These are phyloP conservation scores for Lyophyllum semitale DNA, from an alignment of 768 basidiomycete species.

Conservation along the genomic window DNA sequence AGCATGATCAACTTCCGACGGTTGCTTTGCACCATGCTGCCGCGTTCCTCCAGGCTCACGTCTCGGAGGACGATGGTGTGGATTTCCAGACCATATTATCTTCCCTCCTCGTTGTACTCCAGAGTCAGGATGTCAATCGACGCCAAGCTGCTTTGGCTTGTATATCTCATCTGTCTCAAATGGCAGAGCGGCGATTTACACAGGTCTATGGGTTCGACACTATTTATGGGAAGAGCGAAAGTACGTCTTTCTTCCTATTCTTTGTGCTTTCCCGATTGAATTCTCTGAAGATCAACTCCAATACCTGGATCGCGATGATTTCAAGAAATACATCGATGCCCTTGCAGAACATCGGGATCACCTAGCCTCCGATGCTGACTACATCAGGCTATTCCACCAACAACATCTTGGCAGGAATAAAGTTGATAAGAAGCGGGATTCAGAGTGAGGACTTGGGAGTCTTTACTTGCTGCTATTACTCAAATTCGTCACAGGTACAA, in stretches of 20 bases:
- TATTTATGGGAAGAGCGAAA: constrained; percentile 64
- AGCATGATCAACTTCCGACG: constrained; percentile 36
- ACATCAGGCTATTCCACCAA: constrained; percentile 61
- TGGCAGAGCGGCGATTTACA: constrained; percentile 44
- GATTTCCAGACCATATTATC: constrained; percentile 86
- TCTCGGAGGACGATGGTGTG: constrained; percentile 46
- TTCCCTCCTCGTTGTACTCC: constrained; percentile 62
- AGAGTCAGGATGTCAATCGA: constrained; percentile 40
- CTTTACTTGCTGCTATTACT: not conserved
- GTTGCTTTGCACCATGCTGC: constrained; percentile 73
- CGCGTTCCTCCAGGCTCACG: constrained; percentile 81
- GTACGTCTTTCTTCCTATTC: constrained; percentile 37
- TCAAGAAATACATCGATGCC: constrained; percentile 56
- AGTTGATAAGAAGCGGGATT: constrained; percentile 56
- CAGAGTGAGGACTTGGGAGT: constrained; percentile 42
- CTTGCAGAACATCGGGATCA: constrained; percentile 56
- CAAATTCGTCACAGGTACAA: constrained; percentile 53
- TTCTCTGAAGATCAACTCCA: constrained; percentile 49
- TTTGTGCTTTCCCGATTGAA: constrained; percentile 6
- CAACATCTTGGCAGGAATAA: constrained; percentile 50
- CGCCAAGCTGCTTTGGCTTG: constrained; percentile 59
- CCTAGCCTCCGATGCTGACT: constrained; percentile 57
- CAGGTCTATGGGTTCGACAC: constrained; percentile 73
- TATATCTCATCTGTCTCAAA: constrained; percentile 45
- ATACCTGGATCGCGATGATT: constrained; percentile 68